These are phyloP conservation scores for Sicyos baderoa DNA, from an alignment of 306 rosid species.

Conservation along the genomic window DNA sequence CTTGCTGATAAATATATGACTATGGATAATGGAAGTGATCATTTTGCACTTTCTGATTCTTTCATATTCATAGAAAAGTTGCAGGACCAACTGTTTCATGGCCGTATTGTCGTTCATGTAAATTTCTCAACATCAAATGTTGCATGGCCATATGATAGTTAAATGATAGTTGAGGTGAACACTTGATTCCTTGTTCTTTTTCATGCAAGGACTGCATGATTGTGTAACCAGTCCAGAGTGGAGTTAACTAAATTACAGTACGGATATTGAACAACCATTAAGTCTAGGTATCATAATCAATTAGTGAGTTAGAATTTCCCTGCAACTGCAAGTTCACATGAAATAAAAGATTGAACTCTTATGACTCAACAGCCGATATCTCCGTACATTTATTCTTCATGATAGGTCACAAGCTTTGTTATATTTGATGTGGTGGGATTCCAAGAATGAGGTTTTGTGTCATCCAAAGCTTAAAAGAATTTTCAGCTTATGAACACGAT, in stretches of 20 bases:
- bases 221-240: neutral
- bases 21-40: neutral
- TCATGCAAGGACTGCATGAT: neutral
- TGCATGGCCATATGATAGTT: neutral
- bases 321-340: neutral
- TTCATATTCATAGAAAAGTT: neutral
- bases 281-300: neutral
- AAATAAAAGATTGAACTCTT: neutral
- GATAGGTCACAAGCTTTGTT: no score
- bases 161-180: neutral
- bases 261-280: neutral
- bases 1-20: conserved; percentile 7
- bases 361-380: neutral
- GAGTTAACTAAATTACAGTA: neutral
- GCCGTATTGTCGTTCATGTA: neutral
- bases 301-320: neutral
- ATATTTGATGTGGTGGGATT: no score
- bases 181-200: neutral
- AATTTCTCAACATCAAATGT: neutral
- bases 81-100: neutral
- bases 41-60: neutral
- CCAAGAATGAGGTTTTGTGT: no score
- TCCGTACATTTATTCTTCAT: no score
- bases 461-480: no score
- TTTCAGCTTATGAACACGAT: no score